These are phyloP conservation scores for Neodidymelliopsis sp. DNA, from an alignment of 2,329 filamentous ascomycete species.

Conservation along the genomic window DNA sequence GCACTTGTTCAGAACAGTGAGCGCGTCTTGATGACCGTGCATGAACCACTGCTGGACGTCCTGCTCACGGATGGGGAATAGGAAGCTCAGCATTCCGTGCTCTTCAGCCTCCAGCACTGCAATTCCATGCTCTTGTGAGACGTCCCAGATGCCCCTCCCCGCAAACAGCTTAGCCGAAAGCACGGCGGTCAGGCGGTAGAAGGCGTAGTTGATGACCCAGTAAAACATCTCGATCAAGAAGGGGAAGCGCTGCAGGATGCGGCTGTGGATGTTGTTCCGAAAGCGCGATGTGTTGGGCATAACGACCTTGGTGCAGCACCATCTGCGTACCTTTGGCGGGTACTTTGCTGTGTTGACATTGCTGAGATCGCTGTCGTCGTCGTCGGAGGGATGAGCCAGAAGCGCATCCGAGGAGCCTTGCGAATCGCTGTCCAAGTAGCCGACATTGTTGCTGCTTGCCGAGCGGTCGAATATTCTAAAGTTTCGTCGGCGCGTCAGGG, in stretches of 20 bases:
- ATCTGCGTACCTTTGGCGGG: conserved; percentile 59
- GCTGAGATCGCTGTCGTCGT: conserved; percentile 47
- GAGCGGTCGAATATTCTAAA: conserved; percentile 52
- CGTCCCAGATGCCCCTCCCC: conserved; percentile 62
- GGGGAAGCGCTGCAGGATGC: conserved; percentile 71
- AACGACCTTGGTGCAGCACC: conserved; percentile 59
- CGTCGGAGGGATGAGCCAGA: conserved; percentile 46
- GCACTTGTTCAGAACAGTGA: conserved; percentile 65
- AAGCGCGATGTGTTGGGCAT: conserved; percentile 70
- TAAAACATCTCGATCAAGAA: conserved; percentile 79
- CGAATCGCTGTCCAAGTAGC: conserved; percentile 47
- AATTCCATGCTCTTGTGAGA: conserved; percentile 64
- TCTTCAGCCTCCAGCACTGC: conserved; percentile 64
- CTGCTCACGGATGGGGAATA: conserved; percentile 62
- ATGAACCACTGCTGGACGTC: conserved; percentile 66
- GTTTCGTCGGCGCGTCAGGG: conserved; percentile 56
- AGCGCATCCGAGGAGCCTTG: conserved; percentile 51
- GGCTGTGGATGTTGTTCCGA: conserved; percentile 65
- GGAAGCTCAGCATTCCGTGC: conserved; percentile 56
- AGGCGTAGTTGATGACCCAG: conserved; percentile 71
- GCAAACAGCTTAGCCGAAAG: conserved; percentile 61
- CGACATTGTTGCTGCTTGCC: conserved; percentile 27
- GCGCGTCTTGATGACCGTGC: conserved; percentile 59
- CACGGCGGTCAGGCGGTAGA: conserved; percentile 67
- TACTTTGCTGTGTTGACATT: conserved; percentile 49